Percentiles rank a stretch among this genome's conserved stretches.
phyloP scores from a whole-genome alignment of 75 land plant genomes.

The Azolla pinnata region DNA sequence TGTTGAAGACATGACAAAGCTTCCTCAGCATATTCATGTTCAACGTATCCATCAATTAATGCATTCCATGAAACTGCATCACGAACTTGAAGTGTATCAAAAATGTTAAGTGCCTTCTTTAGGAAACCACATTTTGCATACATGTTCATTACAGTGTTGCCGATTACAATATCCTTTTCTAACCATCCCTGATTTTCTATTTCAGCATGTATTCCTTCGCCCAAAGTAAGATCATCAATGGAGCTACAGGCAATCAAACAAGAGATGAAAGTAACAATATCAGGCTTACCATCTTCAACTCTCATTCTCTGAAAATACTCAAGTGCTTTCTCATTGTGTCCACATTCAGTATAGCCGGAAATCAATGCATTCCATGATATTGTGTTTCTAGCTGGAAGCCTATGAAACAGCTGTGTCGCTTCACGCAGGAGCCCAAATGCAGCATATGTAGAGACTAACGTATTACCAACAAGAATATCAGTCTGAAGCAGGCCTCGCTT shows the following conservation, averaged over 20 bases:
- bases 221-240: conserved; percentile 36
- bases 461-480: conserved; percentile 32
- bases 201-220: conserved; percentile 34
- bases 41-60: conserved; percentile 26
- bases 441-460: conserved; percentile 59
- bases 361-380: conserved; percentile 59
- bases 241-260: conserved; percentile 45
- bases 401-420: conserved; percentile 33
- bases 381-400: conserved; percentile 24
- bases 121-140: conserved; percentile 31
- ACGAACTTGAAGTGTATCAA: background rate
- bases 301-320: conserved; percentile 34
- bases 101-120: background rate
- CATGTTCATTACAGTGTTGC: conserved; percentile 39
- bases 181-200: conserved; percentile 27
- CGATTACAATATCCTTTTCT: conserved; percentile 31
- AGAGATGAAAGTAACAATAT: conserved; percentile 41
- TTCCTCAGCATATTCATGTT: conserved; percentile 2
- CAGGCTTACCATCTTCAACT: conserved; percentile 34
- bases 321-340: conserved; percentile 44
- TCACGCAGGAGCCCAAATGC: conserved; percentile 37
- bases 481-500: conserved; percentile 11
- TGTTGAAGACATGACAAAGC: conserved; percentile 5
- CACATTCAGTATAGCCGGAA: conserved; percentile 41
- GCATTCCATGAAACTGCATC: conserved; percentile 31